These are phyloP conservation scores for Lodderomyces beijingensis DNA, from an alignment of 1,139 yeast genomes.

Conservation along the genomic window DNA sequence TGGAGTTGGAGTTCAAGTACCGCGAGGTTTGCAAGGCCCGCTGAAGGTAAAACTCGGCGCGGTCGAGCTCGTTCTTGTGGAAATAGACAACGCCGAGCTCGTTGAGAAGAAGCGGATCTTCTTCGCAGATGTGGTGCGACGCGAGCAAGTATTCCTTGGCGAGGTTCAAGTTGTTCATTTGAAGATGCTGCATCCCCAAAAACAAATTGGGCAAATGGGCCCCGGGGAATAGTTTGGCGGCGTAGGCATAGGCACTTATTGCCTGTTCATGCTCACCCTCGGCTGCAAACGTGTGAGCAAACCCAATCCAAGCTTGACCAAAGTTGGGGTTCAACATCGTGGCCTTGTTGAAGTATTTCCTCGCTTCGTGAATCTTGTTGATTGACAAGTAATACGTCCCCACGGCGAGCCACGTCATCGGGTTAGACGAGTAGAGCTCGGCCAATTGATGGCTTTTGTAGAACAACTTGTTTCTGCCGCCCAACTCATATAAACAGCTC, in stretches of 20 bases:
- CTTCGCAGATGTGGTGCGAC: conserved; percentile 71
- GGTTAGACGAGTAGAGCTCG: conserved; percentile 75
- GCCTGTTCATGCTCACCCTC: conserved; percentile 99
- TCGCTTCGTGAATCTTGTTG: conserved; percentile 72
- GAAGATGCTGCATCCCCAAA: conserved; percentile 93
- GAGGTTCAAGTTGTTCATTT: conserved; percentile 74
- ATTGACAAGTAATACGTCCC: conserved; percentile 85
- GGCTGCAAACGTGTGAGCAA: conserved; percentile 95
- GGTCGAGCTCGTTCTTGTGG: conserved; percentile 63
- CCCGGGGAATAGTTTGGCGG: conserved; percentile 91
- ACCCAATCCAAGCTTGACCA: conserved; percentile 97
- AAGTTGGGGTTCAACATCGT: conserved; percentile 85
- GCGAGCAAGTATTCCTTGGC: conserved; percentile 84
- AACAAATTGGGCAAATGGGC: conserved; percentile 87
- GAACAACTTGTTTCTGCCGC: conserved; percentile 77
- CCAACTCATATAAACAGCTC: conserved; percentile 81
- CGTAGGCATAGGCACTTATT: conserved; percentile 93
- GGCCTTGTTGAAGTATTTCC: conserved; percentile 85
- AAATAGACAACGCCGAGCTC: conserved; percentile 90
- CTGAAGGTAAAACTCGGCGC: conserved; percentile 68
- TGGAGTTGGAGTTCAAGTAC: conserved; percentile 69
- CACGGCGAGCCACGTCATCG: conserved; percentile 89
- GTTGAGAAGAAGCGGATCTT: conserved; percentile 83
- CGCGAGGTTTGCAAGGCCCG: conserved; percentile 73
- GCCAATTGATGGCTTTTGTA: conserved; percentile 82